Evolutionary conservation across 805 yeast species (phyloP).

Genomic region (Metschnikowia picachoensis): DNA sequence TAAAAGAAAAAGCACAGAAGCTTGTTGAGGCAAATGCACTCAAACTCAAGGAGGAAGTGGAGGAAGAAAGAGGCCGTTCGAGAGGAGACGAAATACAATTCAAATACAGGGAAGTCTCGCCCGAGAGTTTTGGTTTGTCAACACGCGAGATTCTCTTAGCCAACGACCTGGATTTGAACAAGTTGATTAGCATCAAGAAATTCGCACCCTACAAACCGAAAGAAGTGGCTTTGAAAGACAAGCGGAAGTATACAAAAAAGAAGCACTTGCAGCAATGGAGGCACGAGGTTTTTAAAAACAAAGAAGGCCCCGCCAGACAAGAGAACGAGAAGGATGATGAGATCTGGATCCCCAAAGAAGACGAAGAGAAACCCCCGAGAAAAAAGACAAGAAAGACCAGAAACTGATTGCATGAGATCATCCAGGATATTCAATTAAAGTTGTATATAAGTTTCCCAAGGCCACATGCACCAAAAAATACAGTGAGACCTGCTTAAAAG

Average conservation of each 20-base stretch:
- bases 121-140: conserved; percentile 84
- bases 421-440: too few species aligned
- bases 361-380: conserved; percentile 5
- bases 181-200: conserved; percentile 82
- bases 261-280: conserved; percentile 88
- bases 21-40: conserved; percentile 73
- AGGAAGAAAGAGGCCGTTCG: conserved; percentile 56
- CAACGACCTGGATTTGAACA: conserved; percentile 80
- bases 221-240: conserved; percentile 70
- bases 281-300: conserved; percentile 67
- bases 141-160: conserved; percentile 87
- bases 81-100: conserved; percentile 49
- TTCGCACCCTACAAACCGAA: conserved; percentile 87
- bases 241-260: conserved; percentile 77
- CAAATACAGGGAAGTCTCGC: conserved; percentile 91
- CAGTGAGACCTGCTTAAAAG: too few species aligned
- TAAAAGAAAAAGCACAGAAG: conserved; percentile 67
- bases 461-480: too few species aligned
- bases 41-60: conserved; percentile 62
- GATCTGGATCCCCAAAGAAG: conserved; percentile 37
- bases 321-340: conserved; percentile 32
- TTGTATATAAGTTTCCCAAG: too few species aligned
- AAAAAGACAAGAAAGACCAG: conserved; percentile 6
- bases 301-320: conserved; percentile 43
- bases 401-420: background rate